These are phyloP conservation scores for Vitis riparia DNA, from an alignment of 164 flowering plant genomes.

Conservation along the genomic window DNA sequence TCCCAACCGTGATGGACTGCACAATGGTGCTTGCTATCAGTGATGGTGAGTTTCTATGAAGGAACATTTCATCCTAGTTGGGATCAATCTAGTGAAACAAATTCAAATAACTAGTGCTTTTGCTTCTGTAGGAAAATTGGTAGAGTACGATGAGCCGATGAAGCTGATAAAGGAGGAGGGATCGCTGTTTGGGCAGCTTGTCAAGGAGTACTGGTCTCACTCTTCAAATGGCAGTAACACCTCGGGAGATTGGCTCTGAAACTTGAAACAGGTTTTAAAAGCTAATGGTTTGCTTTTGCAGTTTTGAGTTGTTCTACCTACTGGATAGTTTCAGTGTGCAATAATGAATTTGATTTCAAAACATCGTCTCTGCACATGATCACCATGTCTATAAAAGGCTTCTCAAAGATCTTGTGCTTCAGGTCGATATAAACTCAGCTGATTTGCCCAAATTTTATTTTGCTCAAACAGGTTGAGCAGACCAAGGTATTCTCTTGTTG, in stretches of 20 bases:
- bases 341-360: not conserved
- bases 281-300: too few species aligned
- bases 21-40: constrained; percentile 32
- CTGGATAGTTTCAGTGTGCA: too few species aligned
- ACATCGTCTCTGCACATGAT: constrained; percentile 10
- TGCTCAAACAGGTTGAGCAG: too few species aligned
- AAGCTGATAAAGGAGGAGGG: constrained; percentile 32
- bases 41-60: constrained; percentile 26
- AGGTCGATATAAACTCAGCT: constrained; percentile 40
- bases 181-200: constrained; percentile 38
- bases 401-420: constrained; percentile 75
- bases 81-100: not conserved
- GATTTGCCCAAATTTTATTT: too few species aligned
- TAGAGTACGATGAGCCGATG: constrained; percentile 43
- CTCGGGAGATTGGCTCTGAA: constrained; percentile 4
- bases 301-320: too few species aligned
- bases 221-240: constrained; percentile 2
- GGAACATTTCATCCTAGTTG: not conserved
- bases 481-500: too few species aligned
- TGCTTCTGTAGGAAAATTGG: constrained; percentile 26
- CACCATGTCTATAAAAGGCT: constrained; percentile 60
- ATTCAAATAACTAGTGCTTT: not conserved
- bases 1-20: constrained; percentile 80
- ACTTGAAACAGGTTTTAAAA: not conserved
- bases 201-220: constrained; percentile 40